Evolutionary conservation across 768 basidiomycete genomes (phyloP), one percentile per base, ranked within the genome.

Genomic region (Agaricus sinodeliciosus): DNA sequence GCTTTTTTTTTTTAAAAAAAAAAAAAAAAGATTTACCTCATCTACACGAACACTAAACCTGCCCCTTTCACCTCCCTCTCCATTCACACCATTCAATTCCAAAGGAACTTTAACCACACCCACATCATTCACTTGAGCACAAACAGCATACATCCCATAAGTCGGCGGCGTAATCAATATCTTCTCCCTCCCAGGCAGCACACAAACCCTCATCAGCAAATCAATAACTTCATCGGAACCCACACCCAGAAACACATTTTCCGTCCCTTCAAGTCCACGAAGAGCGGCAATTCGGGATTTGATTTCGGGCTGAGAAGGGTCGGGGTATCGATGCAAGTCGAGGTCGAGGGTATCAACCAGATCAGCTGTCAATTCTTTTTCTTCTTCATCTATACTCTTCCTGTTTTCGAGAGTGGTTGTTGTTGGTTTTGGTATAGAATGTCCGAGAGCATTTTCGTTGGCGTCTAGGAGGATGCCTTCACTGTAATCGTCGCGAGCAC

Each of bases 211-310:
- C 72, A 95, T 94, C 44, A 98, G 74, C 50, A 98, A 72, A 64
- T 99, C 96, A 59, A 98, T 94, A 39, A 94, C 85, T 62, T 99
- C 96, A 68, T 99, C 96, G 0, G 90, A 93, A 2, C 96, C 96
- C 0, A 98, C 96, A 2, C 96, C 96, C 2, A 99, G 80, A 65
- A 97, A 97, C 37, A 97, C 80, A 61, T 90, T 78, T 54, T 84
- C 76, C 2, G 64, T 51, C n/a, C n/a, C n/a, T n/a, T n/a, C n/a
- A n/a, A n/a, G n/a, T 5, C 76, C 75, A 13, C 96, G 81, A 35
- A 97, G 72, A 3, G 72, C 63, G 11, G 87, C 90, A 54, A 97
- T 82, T 19, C 82, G 80, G 4, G 69, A 55, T 65, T 96, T 96
- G 61, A 99, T 84, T 27, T 72, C 67, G 46, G 82, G 78, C 65